A percentile compares a stretch with the other conserved stretches of the same genome.
Conservation (phyloP, 1,284 basidiomycete species). For the Irpex sp. region DNA sequence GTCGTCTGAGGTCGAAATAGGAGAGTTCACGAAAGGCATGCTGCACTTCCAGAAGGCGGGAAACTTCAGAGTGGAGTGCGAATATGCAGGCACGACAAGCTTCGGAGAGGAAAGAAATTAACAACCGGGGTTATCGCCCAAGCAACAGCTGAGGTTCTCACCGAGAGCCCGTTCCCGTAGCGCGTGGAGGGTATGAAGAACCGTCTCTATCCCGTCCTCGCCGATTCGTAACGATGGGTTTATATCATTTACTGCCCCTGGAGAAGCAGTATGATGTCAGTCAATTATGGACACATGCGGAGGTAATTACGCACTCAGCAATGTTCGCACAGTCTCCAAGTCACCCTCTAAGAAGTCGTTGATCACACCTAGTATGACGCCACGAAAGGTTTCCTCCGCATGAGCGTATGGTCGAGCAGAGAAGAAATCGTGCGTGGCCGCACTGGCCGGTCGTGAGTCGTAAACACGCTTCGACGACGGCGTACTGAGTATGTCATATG, state of each 20-base stretch:
- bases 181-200: constrained; percentile 57
- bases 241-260: constrained; percentile 71
- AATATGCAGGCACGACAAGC: constrained; percentile 79
- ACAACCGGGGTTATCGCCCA: background rate
- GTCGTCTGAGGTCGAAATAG: constrained; percentile 77
- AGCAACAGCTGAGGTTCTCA: constrained; percentile 29
- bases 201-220: constrained; percentile 68
- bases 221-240: constrained; percentile 67
- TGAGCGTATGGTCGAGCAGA: constrained; percentile 44
- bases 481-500: constrained; percentile 77
- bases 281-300: background rate
- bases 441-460: constrained; percentile 48
- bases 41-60: constrained; percentile 75
- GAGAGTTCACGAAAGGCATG: constrained; percentile 71
- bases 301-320: constrained; percentile 55
- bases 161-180: constrained; percentile 68
- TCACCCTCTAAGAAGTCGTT: constrained; percentile 84
- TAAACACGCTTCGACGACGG: constrained; percentile 68
- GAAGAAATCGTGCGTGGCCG: constrained; percentile 50
- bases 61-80: constrained; percentile 69
- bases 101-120: constrained; percentile 23
- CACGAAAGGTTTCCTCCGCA: constrained; percentile 75
- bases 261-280: background rate
- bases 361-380: constrained; percentile 71
- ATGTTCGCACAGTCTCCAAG: constrained; percentile 72